Evolutionary conservation across 1,284 basidiomycete species (phyloP), one percentile per base, ranked within the genome.

Genomic region (Rhodotorula sp.): DNA sequence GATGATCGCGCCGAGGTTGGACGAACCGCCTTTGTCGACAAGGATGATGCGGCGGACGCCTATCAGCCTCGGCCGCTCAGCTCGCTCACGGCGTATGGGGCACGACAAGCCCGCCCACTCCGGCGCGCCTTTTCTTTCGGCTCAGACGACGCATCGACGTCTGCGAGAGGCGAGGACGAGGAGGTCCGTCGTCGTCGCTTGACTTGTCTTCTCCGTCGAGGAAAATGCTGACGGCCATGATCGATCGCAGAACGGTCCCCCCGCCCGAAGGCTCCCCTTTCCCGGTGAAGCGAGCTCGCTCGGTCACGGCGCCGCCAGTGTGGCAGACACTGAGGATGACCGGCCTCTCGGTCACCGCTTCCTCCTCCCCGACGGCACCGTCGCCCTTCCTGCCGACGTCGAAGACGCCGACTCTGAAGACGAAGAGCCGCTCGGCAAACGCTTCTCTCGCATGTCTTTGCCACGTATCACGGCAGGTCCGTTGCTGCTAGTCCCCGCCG

Each of bases 271-370:
- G 1, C 62, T 70, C 3, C 65, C 69, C 12, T 31, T 71, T 5
- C 69, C 69, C 10, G 69, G 69, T 31, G 66, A 71, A 26, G 47
- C 69, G 7, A 67, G 66, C 50, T 67, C 63, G 3, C 28, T 50
- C 21, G 70, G 63, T 1, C 70, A 71, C 50, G 70, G 16, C 28
- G 14, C 47, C 28, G 45, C 19, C 54, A 57, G 54, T 18, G 10
- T 57, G 23, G 66, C 57, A 28, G 66, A 67, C 14, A 67, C 60
- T 16, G 47, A 61, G 21, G 59, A 61, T 16, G 60, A 62, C 19
- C 64, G 43, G 14, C 63, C 63, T 19, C 55, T 64, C 28, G 63
- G 55, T 2, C 12, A 34, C 18, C 45, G 63, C 14, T 63, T 38
- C 5, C 62, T 55, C 26, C 26, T 15, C 6, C 4, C 7, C 5